Conservation (phyloP, 1,139 yeast species). For the Blastobotrys petasosporus region DNA sequence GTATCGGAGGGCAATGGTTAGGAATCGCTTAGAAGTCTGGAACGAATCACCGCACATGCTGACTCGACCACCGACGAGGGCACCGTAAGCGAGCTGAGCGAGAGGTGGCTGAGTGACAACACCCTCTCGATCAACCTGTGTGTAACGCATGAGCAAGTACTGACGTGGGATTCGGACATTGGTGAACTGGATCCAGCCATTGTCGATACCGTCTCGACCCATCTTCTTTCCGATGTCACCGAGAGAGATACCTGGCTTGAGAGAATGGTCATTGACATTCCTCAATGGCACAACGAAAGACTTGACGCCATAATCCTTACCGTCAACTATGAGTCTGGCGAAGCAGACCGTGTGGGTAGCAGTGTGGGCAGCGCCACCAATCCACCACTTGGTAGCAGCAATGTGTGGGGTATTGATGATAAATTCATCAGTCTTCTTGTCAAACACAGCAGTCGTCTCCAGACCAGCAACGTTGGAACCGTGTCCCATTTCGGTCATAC, state of each 20-base stretch:
- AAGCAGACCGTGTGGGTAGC: conserved; percentile 78
- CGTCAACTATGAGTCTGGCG: conserved; percentile 76
- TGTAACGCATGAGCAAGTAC: conserved; percentile 75
- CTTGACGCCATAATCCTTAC: conserved; percentile 85
- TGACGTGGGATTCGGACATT: conserved; percentile 77
- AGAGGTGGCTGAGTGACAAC: conserved; percentile 62
- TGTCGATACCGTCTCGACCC: conserved; percentile 76
- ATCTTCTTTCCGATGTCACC: conserved; percentile 93
- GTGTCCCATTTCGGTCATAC: conserved; percentile 92
- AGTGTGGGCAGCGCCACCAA: conserved; percentile 95
- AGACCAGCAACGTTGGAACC: conserved; percentile 91
- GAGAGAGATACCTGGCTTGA: conserved; percentile 71
- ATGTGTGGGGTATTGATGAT: conserved; percentile 78
- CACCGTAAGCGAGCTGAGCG: conserved; percentile 83
- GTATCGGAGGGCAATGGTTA: conserved; percentile 80
- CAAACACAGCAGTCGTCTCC: conserved; percentile 86
- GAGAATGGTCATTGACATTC: conserved; percentile 56
- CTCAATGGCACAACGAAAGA: conserved; percentile 86
- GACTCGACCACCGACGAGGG: conserved; percentile 83
- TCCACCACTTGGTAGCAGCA: conserved; percentile 97
- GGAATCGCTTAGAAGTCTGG: conserved; percentile 70
- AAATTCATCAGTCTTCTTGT: conserved; percentile 59
- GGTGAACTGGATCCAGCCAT: conserved; percentile 90
- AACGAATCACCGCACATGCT: conserved; percentile 82
- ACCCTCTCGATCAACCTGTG: conserved; percentile 66